These are phyloP conservation scores for Exophiala alcalophila DNA, from an alignment of 2,329 filamentous ascomycete genomes.

Conservation along the genomic window DNA sequence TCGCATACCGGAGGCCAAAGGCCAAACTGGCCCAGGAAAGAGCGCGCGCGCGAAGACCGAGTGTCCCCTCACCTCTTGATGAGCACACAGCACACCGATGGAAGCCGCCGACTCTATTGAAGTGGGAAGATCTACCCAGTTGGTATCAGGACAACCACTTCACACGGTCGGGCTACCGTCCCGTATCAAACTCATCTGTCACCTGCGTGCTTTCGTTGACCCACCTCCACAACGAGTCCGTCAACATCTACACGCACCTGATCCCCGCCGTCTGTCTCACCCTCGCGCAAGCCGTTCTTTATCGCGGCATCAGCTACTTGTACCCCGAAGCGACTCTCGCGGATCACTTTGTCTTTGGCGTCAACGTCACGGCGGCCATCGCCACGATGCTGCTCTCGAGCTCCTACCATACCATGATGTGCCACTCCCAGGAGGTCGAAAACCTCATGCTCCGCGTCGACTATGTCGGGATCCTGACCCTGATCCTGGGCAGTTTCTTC, in stretches of 20 bases:
- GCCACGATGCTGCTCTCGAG: constrained; percentile 31
- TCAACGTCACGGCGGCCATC: constrained; percentile 37
- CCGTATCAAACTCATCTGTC: constrained; percentile 38
- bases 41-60: constrained; percentile 16
- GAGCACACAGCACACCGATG: constrained; percentile 14
- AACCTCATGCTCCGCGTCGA: constrained; percentile 33
- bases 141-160: constrained; percentile 46
- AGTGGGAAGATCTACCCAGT: constrained; percentile 39
- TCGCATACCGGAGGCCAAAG: constrained; percentile 27
- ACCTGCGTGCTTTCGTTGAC: constrained; percentile 42
- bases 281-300: constrained; percentile 31
- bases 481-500: constrained; percentile 38
- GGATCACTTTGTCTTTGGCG: constrained; percentile 42
- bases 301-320: constrained; percentile 32
- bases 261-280: constrained; percentile 43
- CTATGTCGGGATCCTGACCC: constrained; percentile 36
- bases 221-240: constrained; percentile 46
- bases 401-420: constrained; percentile 37
- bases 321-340: constrained; percentile 36
- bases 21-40: constrained; percentile 19
- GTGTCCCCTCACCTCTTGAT: constrained; percentile 10
- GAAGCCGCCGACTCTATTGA: constrained; percentile 29
- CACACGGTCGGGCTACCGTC: constrained; percentile 46
- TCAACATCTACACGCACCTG: constrained; percentile 48
- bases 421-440: constrained; percentile 34